Base-by-base conservation (phyloP, 169 alveolate species). In the Plasmodium chabaudi region DNA sequence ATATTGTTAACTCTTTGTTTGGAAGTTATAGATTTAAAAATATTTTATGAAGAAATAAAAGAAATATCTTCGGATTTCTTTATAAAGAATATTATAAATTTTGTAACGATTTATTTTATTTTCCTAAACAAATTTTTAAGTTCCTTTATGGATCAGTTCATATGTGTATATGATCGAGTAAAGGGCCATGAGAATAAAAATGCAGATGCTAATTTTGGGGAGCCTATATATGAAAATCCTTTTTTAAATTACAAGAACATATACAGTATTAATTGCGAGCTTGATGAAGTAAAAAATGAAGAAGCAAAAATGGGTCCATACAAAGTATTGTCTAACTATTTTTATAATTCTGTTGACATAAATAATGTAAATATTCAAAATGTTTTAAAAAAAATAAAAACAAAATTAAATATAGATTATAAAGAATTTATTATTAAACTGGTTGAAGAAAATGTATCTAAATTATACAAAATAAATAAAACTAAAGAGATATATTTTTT, bases 1-100 rank as follows among this genome's bases (percentile, higher is more conserved):
- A 57, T 86, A 2, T n/a, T 86, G 53, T 53, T 86, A 60, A 47
- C 34, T n/a, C 68, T 86, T 39, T 86, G 91, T 86, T 53, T 86
- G 39, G 44, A 60, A 6, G 9, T 86, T 46, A 86, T 86, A 47
- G 91, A 86, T 55, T 86, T 86, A 13, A 73, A 55, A 53, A 59
- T 44, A 19, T 60, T 86, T 72, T 70, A 69, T 72, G 57, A 57
- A 46, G 53, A 86, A 17, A 27, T 86, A 69, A 17, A 72, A 19
- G n/a, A 44, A 46, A 5, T 49, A 6, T 27, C 23, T 9, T 42
- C 23, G 7, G 49, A 57, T 70, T 68, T 86, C 70, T 86, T 49
- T 70, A 57, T 86, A 13, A 86, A 86, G 10, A 56, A 86, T 60
- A 23, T 86, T 15, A 59, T 86, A 44, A 68, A 86, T 59, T 86